These are phyloP conservation scores for Skeletonema grethae DNA, from an alignment of 108 stramenopile genomes.

Conservation along the genomic window DNA sequence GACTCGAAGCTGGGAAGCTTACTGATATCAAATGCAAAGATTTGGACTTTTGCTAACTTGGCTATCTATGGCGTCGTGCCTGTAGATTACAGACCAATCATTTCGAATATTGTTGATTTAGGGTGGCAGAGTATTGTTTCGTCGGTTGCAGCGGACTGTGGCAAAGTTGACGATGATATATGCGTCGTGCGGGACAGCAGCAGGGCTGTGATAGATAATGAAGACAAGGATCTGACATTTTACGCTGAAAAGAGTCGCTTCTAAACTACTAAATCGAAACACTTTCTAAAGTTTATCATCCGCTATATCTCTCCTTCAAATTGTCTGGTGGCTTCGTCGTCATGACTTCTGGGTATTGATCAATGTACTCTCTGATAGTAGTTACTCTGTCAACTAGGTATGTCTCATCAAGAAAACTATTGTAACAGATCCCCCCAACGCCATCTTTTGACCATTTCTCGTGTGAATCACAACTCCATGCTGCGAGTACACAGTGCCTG, in stretches of 20 bases:
- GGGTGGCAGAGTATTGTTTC: constrained; percentile 58
- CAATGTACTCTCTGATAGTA: constrained; percentile 68
- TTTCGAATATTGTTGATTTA: constrained; percentile 40
- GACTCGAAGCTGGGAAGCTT: constrained; percentile 44
- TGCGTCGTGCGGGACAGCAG: not conserved
- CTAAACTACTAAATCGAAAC: not conserved
- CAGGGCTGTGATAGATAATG: not conserved
- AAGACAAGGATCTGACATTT: constrained; percentile 3
- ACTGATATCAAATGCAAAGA: constrained; percentile 57
- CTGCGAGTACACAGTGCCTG: constrained; percentile 85
- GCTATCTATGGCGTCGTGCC: constrained; percentile 56
- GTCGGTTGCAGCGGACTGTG: constrained; percentile 33
- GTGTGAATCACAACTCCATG: constrained; percentile 22
- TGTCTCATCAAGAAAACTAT: constrained; percentile 82
- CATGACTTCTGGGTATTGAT: constrained; percentile 58
- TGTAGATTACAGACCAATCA: constrained; percentile 41
- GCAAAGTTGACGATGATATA: constrained; percentile 25
- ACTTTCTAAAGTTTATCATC: constrained; percentile 25
- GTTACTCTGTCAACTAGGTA: constrained; percentile 78
- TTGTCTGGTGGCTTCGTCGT: constrained; percentile 48
- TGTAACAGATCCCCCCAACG: constrained; percentile 60
- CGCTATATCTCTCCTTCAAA: constrained; percentile 58
- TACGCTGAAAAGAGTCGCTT: constrained; percentile 9
- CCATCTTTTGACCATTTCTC: constrained; percentile 23
- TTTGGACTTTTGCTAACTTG: constrained; percentile 64